These are phyloP conservation scores for Aspergillus fumigatiaffinis DNA, from an alignment of 2,329 filamentous ascomycete genomes.

Conservation along the genomic window DNA sequence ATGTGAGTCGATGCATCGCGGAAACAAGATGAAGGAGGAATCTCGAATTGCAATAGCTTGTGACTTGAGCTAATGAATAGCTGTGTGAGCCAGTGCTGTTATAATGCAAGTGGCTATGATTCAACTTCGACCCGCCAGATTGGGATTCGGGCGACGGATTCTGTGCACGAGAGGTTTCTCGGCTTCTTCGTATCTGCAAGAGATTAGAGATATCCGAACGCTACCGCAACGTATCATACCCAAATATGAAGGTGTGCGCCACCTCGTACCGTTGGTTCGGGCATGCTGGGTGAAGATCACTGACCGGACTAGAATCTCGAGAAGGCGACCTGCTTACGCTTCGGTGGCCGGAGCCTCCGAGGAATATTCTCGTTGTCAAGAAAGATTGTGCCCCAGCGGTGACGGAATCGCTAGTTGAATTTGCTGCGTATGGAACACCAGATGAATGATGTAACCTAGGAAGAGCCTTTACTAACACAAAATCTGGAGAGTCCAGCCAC, in stretches of 20 bases:
- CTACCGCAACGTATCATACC: constrained; percentile 55
- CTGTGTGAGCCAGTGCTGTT: neutral
- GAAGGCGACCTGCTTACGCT: constrained; percentile 61
- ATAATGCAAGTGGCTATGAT: constrained; percentile 19
- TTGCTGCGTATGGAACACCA: constrained; percentile 43
- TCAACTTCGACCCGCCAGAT: constrained; percentile 8
- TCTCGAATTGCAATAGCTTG: too few species aligned
- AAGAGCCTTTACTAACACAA: neutral
- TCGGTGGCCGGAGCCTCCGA: constrained; percentile 64
- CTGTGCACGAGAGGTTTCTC: constrained; percentile 38
- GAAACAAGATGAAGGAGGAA: neutral
- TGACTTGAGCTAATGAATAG: neutral
- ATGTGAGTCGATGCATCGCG: neutral
- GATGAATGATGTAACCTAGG: neutral
- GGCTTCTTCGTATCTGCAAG: constrained; percentile 33
- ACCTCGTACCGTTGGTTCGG: constrained; percentile 1
- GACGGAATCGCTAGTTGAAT: constrained; percentile 55
- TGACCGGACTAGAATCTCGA: constrained; percentile 46
- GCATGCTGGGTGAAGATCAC: neutral
- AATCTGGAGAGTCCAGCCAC: constrained; percentile 49
- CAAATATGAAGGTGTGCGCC: constrained; percentile 57
- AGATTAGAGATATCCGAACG: constrained; percentile 44
- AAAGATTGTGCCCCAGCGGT: constrained; percentile 58
- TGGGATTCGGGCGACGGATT: constrained; percentile 8
- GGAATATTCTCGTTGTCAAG: constrained; percentile 65